A percentile compares a stretch with the other conserved stretches of the same genome.
These are phyloP conservation scores for Zalerion maritima DNA, from an alignment of 495 filamentous ascomycete genomes.

Conservation along the genomic window DNA sequence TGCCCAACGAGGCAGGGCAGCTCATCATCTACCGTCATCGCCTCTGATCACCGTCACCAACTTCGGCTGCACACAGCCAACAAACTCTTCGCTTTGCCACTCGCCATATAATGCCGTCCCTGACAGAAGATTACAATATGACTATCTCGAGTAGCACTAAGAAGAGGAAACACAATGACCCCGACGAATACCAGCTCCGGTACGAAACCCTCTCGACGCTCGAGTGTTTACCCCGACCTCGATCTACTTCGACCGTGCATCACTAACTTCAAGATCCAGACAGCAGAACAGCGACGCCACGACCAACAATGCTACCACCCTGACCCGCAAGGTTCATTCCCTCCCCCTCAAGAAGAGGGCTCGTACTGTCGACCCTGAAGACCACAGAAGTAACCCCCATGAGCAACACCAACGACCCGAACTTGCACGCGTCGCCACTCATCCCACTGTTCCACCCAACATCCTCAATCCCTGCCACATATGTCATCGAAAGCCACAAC, in stretches of 20 bases:
- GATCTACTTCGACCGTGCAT: too few species aligned
- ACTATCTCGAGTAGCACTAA: slow-evolving; percentile 21
- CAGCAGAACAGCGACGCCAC: slow-evolving; percentile 2
- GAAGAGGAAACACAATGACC: slow-evolving; percentile 24
- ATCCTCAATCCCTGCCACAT: slow-evolving; percentile 31
- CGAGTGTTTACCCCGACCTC: too few species aligned
- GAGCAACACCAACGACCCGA: slow-evolving; percentile 9
- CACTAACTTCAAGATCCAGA: too few species aligned
- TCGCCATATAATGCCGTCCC: slow-evolving; percentile 21
- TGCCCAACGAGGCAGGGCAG: slow-evolving; percentile 3
- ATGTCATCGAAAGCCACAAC: slow-evolving; percentile 30
- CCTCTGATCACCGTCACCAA: too few species aligned
- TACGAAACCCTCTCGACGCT: slow-evolving; percentile 15
- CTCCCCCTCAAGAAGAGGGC: slow-evolving; percentile 11
- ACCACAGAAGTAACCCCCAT: background rate
- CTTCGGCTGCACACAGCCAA: too few species aligned
- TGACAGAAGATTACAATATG: slow-evolving; percentile 13
- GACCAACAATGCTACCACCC: slow-evolving; percentile 1
- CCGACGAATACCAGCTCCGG: slow-evolving; percentile 14
- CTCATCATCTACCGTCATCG: slow-evolving; percentile 6
- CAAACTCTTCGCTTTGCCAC: too few species aligned
- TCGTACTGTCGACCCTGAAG: slow-evolving; percentile 4
- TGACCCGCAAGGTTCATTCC: slow-evolving; percentile 11
- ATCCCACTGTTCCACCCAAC: slow-evolving; percentile 7
- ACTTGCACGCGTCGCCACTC: slow-evolving; percentile 10